These are phyloP conservation scores for Tetrahymena elliotti DNA, from an alignment of 73 alveolate species.

Conservation along the genomic window DNA sequence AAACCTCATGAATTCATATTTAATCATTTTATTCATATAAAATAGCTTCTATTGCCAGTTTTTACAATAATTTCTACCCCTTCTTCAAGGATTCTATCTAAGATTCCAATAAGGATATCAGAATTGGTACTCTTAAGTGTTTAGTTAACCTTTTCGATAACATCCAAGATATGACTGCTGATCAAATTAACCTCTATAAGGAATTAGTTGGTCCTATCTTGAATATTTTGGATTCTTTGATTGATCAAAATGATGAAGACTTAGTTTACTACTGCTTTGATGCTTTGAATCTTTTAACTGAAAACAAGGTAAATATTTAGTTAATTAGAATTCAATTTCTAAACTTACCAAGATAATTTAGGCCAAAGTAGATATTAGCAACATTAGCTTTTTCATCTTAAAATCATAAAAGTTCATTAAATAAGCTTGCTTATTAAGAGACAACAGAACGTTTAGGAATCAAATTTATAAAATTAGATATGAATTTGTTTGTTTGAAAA, in stretches of 20 bases:
- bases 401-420: too few relatives aligned
- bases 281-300: background rate
- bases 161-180: background rate
- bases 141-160: background rate
- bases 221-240: background rate
- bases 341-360: too few relatives aligned
- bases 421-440: background rate
- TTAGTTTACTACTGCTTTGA: background rate
- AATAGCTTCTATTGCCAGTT: background rate
- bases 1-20: background rate
- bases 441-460: background rate
- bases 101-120: background rate
- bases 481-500: too few relatives aligned
- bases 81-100: background rate
- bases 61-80: background rate
- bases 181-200: background rate
- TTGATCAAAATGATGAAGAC: background rate
- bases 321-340: background rate
- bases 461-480: too few relatives aligned
- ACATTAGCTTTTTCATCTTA: too few relatives aligned
- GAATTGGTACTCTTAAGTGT: background rate
- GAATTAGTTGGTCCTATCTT: background rate
- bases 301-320: background rate
- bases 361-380: too few relatives aligned
- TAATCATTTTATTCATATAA: background rate